Base-by-base conservation (phyloP, 768 basidiomycete species). In the Leccinum incarnatum region DNA sequence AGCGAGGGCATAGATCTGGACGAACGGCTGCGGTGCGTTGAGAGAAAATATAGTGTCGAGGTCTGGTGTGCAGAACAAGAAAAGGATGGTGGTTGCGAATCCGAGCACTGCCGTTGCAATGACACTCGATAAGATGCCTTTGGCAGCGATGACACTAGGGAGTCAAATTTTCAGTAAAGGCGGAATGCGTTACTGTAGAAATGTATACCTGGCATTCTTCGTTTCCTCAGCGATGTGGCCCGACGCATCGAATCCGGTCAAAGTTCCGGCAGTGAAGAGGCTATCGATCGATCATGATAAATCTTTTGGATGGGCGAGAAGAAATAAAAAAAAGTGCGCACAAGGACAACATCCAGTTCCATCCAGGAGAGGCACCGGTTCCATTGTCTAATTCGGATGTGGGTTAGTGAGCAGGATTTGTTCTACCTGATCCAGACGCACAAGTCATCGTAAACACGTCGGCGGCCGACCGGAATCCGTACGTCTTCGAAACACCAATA, bases 291-390 rank as follows among this genome's bases (percentile, higher is more conserved):
- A 58, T 11, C 17, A 30, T 9, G 2, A 37, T 64, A 10, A 47
- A 54, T 8, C 46, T 8, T 36, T 23, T 49, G 42, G 19, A 53
- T 1, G 2, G 14, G 47, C 15, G 21, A 52, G 10, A 25, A 4
- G 21, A 52, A 54, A 25, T 32, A 34, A 45, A 14, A 42, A 42
- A 12, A 57, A 19, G 37, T 4, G 74, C 82, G 53, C 64, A 92
- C 91, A 93, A 92, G 4, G 88, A 92, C 40, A 97, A 73, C 15
- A 93, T 81, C 91, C 91, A 96, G 66, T 95, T 95, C 95, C 93
- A 95, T 5, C 83, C 91, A 9, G 88, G 77, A 21, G 90, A 82
- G 3, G 93, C 93, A 0, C 91, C 91, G 1, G 93, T 95, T 27
- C 92, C 93, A 65, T 95, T 95, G 72, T 92, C 91, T 93, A 57